Evolutionary conservation across 1,284 basidiomycete genomes (phyloP), one percentile per base, ranked within the genome.

Genomic region (Ganoderma boninense): DNA sequence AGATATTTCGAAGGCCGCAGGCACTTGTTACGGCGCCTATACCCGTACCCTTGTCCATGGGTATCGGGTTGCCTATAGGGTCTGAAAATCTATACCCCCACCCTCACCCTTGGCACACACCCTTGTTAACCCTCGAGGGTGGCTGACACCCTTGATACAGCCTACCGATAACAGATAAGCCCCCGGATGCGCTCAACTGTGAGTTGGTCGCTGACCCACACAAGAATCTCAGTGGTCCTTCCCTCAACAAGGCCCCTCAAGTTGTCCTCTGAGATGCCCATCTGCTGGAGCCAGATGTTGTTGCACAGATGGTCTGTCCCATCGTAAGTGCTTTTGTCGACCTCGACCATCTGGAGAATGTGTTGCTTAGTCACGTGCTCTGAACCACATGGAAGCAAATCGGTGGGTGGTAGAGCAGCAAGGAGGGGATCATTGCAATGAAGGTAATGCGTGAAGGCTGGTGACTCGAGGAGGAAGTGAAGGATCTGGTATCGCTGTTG

Each of bases 161-260:
- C n/a, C n/a, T 72, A 69, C 0, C 77, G 77, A 56, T 77, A 79
- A 29, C 77, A 73, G 14, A 13, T 13, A 4, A 77, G 14, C 0
- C 72, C 72, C 4, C 72, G 74, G 10, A 75, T 44, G 13, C 74
- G 72, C 8, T 66, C 65, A 2, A 66, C 67, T 14, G 77, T 77
- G 20, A 79, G 75, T 43, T 77, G 76, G 63, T 79, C 78, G 4
- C 78, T 77, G 3, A 74, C 65, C 75, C 73, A 73, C 35, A 35
- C 35, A 1, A 62, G 42, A 2, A 71, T 6, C 23, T 40, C 35
- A 3, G 7, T 7, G 35, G 35, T 35, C 35, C 7, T 35, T 35
- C 35, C 35, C 35, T 35, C 35, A 35, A 35, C 35, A 35, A 35
- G 35, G 4, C 35, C 35, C 35, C 35, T 35, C 35, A 35, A 35